Percentiles rank a stretch among this genome's conserved stretches.
Evolutionary conservation across 1,284 basidiomycete species (phyloP).

Genomic region (Sporisorium sorghi): DNA sequence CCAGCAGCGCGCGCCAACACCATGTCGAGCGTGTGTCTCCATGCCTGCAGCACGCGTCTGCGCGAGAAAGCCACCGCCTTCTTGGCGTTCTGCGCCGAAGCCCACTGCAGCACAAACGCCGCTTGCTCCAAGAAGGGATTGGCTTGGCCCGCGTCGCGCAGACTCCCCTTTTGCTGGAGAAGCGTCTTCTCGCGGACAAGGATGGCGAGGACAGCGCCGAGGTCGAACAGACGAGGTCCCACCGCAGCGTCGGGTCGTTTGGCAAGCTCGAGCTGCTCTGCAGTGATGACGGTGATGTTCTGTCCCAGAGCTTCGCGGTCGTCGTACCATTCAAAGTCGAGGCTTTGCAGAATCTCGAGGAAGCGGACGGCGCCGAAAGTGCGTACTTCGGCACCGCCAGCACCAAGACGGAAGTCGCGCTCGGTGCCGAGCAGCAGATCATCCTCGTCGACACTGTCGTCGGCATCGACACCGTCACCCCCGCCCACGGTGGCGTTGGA

Average conservation of each 20-base stretch:
- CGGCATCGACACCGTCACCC: slow-evolving; percentile 17
- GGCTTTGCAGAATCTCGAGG: slow-evolving; percentile 85
- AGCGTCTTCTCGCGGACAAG: slow-evolving; percentile 51
- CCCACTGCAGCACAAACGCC: slow-evolving; percentile 56
- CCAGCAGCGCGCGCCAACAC: slow-evolving; percentile 51
- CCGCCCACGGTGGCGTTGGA: slow-evolving; percentile 39
- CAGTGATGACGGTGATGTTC: slow-evolving; percentile 75
- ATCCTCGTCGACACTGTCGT: slow-evolving; percentile 45
- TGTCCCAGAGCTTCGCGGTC: slow-evolving; percentile 71
- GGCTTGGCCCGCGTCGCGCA: slow-evolving; percentile 49
- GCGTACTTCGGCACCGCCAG: slow-evolving; percentile 33
- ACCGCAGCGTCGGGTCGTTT: slow-evolving; percentile 77
- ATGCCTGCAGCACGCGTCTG: slow-evolving; percentile 56
- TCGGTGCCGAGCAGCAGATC: slow-evolving; percentile 45
- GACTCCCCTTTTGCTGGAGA: slow-evolving; percentile 55
- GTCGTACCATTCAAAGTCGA: slow-evolving; percentile 90
- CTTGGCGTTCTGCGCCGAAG: slow-evolving; percentile 62
- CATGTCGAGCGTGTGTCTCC: slow-evolving; percentile 66
- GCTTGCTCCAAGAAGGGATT: slow-evolving; percentile 62
- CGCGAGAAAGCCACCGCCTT: slow-evolving; percentile 58
- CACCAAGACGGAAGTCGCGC: slow-evolving; percentile 46
- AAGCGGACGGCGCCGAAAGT: slow-evolving; percentile 79
- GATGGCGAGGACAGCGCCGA: slow-evolving; percentile 74
- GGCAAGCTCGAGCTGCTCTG: slow-evolving; percentile 79
- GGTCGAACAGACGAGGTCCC: slow-evolving; percentile 82